Conservation (phyloP, 164 flowering plant genomes). For the Amborella trichopoda region DNA sequence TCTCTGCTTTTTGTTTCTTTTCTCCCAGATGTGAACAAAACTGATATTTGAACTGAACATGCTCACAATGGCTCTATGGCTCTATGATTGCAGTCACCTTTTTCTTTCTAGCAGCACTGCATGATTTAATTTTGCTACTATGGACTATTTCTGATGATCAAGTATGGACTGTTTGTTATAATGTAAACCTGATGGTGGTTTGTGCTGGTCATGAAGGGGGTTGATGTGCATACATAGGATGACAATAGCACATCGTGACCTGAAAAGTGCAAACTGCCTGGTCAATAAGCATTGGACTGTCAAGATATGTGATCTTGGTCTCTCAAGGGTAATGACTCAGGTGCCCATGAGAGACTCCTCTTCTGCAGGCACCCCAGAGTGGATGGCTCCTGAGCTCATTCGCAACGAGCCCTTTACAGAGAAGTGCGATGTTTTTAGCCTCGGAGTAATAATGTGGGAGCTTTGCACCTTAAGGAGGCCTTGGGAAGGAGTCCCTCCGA, state of each 20-base stretch:
- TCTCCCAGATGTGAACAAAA: no score
- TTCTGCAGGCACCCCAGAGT: constrained; percentile 95
- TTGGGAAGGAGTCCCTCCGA: constrained; percentile 87
- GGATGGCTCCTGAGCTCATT: constrained; percentile 99
- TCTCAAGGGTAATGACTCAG: constrained; percentile 61
- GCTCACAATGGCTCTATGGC: no score
- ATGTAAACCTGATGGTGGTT: no score
- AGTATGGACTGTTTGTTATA: no score
- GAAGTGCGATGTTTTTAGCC: constrained; percentile 91
- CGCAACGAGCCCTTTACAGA: constrained; percentile 88
- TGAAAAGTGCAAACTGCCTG: constrained; percentile 93
- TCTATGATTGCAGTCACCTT: no score
- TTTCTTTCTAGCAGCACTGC: no score
- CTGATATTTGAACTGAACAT: no score
- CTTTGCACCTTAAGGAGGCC: constrained; percentile 88
- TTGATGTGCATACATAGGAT: constrained; percentile 90
- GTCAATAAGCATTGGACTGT: constrained; percentile 88
- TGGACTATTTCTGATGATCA: no score
- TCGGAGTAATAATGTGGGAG: constrained; percentile 99
- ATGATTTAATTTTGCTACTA: no score
- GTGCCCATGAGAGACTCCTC: constrained; percentile 50
- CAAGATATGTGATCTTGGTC: constrained; percentile 95
- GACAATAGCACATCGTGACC: constrained; percentile 86
- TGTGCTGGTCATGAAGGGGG: constrained; percentile 39
- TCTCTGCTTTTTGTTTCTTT: no score